Evolutionary conservation across 768 basidiomycete species (phyloP).

Genomic region (Pleurotus eryngii): DNA sequence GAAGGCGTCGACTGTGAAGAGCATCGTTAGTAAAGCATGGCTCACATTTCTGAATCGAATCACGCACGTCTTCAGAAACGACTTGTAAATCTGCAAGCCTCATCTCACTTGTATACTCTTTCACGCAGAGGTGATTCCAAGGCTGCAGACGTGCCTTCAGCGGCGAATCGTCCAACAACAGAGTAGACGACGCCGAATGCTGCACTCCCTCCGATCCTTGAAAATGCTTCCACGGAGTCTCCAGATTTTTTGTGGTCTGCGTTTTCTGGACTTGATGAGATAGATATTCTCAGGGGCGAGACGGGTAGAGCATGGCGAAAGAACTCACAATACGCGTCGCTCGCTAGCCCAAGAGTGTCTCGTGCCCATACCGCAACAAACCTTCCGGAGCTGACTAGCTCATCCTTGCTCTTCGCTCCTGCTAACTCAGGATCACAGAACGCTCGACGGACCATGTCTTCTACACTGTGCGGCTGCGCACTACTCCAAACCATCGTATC

Average conservation of each 20-base stretch:
- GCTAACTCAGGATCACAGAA: conserved; percentile 43
- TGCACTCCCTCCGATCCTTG: neutral
- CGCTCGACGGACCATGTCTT: conserved; percentile 64
- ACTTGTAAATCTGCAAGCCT: conserved; percentile 31
- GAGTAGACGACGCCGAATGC: conserved; percentile 43
- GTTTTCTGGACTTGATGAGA: conserved; percentile 34
- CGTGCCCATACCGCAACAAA: conserved; percentile 76
- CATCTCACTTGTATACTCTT: conserved; percentile 53
- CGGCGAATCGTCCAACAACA: conserved; percentile 56
- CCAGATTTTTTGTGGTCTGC: conserved; percentile 72
- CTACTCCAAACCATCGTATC: conserved; percentile 90
- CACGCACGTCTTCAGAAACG: neutral
- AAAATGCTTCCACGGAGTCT: conserved; percentile 52
- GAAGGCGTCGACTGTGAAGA: neutral
- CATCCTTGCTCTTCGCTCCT: neutral
- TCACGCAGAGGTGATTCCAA: conserved; percentile 77
- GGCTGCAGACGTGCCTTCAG: conserved; percentile 65
- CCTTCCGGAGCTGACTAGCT: conserved; percentile 8
- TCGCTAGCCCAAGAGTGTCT: conserved; percentile 67
- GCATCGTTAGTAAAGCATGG: too few species aligned
- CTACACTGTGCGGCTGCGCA: conserved; percentile 77
- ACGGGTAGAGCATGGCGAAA: neutral
- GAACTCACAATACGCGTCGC: conserved; percentile 62
- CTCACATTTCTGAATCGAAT: too few species aligned
- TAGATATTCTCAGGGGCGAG: neutral